Base-by-base conservation (phyloP, 2,329 filamentous ascomycete genomes). In the Cyphellophora europaea region DNA sequence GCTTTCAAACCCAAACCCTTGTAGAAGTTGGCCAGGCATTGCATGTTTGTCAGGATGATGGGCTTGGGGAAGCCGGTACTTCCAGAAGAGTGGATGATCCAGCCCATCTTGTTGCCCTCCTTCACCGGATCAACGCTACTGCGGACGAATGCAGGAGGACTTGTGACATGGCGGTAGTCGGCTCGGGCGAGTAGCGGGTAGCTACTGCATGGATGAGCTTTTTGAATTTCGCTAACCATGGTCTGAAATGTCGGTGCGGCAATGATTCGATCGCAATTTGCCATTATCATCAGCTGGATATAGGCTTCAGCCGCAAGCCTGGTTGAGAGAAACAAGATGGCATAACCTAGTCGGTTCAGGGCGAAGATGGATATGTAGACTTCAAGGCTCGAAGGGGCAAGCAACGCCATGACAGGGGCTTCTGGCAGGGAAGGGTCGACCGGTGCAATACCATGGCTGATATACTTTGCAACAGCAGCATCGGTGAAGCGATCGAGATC, bases 191-290 rank as follows among this genome's bases (percentile, higher is more conserved):
- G 8, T 8, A 25, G 21, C 8, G 21, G 21, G n/a, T 25, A 25
- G 8, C 21, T 8, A 8, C n/a, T 25, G 21, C 21, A 25, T 25
- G 8, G 50, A 35, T 80, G 71, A 1, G 67, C 72, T 32, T 74
- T 67, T 38, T 65, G 74, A 30, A 80, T 77, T 0, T 75, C 74
- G 41, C 79, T 79, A 0, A 76, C 76, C 0, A 79, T 58, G 0
- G 75, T 74, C 0, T 77, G 78, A 0, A 69, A 74, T 5, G 76
- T 74, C 12, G 60, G 64, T 2, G 65, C 67, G 43, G 70, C 66
- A n/a, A 71, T 58, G 32, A 65, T 67, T 58, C 54, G 61, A 3
- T 51, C 10, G 14, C 59, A 62, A 4, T 56, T 48, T 1, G 64
- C 65, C 45, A 61, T 59, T 15, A 61, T 52, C 14, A 47, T 27